These are phyloP conservation scores for Bipolaris sorokiniana DNA, from an alignment of 2,329 filamentous ascomycete species.

Conservation along the genomic window DNA sequence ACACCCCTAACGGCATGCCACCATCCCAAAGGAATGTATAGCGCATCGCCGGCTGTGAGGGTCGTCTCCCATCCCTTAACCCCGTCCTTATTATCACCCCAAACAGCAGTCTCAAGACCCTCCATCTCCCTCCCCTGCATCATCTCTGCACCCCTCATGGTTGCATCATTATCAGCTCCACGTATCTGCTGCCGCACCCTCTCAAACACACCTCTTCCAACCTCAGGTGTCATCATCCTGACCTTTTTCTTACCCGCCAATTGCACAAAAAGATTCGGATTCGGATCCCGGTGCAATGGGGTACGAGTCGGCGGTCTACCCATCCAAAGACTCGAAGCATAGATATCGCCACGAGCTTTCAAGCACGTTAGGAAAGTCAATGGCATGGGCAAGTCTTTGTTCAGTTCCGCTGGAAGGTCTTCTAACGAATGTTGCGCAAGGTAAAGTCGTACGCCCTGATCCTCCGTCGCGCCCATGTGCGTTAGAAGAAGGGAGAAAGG, in stretches of 20 bases:
- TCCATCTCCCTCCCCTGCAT: slow-evolving; percentile 79
- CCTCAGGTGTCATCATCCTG: slow-evolving; percentile 69
- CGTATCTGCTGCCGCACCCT: slow-evolving; percentile 47
- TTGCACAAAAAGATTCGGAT: slow-evolving; percentile 91
- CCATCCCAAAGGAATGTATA: slow-evolving; percentile 84
- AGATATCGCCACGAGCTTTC: slow-evolving; percentile 78
- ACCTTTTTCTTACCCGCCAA: slow-evolving; percentile 74
- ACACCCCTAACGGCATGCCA: slow-evolving; percentile 82
- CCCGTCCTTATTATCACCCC: slow-evolving; percentile 56
- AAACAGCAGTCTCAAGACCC: slow-evolving; percentile 71
- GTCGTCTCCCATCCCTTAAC: slow-evolving; percentile 45
- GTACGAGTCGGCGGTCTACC: slow-evolving; percentile 87
- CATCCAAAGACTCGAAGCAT: slow-evolving; percentile 86
- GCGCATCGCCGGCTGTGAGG: slow-evolving; percentile 69
- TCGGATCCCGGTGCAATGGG: slow-evolving; percentile 89
- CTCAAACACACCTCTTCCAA: slow-evolving; percentile 70
- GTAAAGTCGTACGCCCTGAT: slow-evolving; percentile 64
- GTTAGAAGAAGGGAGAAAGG: slow-evolving; percentile 70
- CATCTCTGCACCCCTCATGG: slow-evolving; percentile 83
- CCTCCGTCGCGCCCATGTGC: slow-evolving; percentile 52
- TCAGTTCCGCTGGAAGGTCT: slow-evolving; percentile 69
- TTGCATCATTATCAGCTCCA: slow-evolving; percentile 54
- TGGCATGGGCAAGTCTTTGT: slow-evolving; percentile 71
- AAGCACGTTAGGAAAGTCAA: slow-evolving; percentile 62
- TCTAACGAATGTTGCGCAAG: slow-evolving; percentile 80